phyloP scores from a whole-genome alignment of 768 basidiomycete species.

The Udeniomyces megalosporus region DNA sequence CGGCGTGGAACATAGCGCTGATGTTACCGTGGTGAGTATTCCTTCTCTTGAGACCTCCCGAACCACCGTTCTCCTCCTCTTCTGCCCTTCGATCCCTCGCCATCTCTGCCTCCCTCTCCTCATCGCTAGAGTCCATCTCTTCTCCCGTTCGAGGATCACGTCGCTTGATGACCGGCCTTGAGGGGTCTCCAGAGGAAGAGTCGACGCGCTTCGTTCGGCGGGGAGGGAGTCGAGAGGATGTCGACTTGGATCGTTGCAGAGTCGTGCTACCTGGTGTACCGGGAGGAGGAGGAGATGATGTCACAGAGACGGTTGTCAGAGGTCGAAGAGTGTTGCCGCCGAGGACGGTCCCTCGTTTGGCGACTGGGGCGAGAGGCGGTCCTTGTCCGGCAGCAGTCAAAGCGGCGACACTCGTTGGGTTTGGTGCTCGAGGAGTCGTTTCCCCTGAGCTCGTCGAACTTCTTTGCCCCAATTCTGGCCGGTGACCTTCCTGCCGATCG shows the following conservation, averaged over 20 bases:
- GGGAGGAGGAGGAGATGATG: neutral
- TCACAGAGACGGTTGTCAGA: slow-evolving; percentile 1
- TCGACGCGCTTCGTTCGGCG: neutral
- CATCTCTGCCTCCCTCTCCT: neutral
- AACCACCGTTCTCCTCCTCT: slow-evolving; percentile 2
- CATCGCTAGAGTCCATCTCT: neutral
- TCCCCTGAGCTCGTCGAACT: neutral
- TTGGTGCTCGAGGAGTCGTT: neutral
- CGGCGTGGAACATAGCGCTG: neutral
- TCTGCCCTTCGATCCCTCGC: neutral
- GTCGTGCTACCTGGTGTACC: neutral
- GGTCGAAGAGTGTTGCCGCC: slow-evolving; percentile 7
- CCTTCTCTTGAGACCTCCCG: neutral
- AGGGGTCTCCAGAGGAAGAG: neutral
- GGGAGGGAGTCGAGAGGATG: neutral
- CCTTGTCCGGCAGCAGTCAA: neutral
- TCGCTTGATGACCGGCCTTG: neutral
- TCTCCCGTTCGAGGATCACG: neutral
- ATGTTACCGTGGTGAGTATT: slow-evolving; percentile 7
- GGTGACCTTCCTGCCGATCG: neutral
- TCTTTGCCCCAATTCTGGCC: neutral
- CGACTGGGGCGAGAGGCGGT: neutral
- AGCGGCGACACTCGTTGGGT: neutral
- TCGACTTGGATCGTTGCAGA: neutral
- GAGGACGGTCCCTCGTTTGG: slow-evolving; percentile 7